phyloP scores from a whole-genome alignment of 306 rosid genomes.

The Comarum palustre region DNA sequence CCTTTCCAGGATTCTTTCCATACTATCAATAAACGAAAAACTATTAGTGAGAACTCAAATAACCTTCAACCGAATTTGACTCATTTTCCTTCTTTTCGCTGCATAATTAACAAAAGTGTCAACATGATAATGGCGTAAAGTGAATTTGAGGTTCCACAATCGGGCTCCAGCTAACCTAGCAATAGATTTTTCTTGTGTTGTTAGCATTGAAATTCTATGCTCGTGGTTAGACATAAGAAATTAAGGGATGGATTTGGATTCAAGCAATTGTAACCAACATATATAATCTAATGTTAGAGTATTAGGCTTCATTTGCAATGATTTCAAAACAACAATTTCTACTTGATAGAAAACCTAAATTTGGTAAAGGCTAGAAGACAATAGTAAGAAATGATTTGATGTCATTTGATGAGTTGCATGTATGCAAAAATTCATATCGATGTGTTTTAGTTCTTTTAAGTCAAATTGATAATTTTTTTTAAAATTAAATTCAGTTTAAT shows the following conservation, averaged over 20 bases:
- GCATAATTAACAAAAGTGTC: background rate
- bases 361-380: background rate
- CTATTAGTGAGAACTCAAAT: background rate
- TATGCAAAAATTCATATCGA: background rate
- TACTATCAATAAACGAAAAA: constrained; percentile 37
- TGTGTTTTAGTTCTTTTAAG: too few species aligned
- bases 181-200: background rate
- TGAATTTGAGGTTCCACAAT: background rate
- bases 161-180: background rate
- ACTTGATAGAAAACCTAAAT: background rate
- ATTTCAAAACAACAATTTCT: background rate
- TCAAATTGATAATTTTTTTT: too few species aligned
- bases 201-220: background rate
- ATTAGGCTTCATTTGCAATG: background rate
- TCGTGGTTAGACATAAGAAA: background rate
- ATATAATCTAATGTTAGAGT: background rate
- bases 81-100: background rate
- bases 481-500: too few species aligned
- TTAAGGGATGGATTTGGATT: background rate
- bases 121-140: background rate
- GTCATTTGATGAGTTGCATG: background rate
- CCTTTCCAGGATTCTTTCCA: constrained; percentile 81
- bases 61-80: background rate
- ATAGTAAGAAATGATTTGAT: background rate
- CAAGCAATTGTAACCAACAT: background rate